Conservation (phyloP, 2,329 filamentous ascomycete species). For the Fusarium lyarnte region DNA sequence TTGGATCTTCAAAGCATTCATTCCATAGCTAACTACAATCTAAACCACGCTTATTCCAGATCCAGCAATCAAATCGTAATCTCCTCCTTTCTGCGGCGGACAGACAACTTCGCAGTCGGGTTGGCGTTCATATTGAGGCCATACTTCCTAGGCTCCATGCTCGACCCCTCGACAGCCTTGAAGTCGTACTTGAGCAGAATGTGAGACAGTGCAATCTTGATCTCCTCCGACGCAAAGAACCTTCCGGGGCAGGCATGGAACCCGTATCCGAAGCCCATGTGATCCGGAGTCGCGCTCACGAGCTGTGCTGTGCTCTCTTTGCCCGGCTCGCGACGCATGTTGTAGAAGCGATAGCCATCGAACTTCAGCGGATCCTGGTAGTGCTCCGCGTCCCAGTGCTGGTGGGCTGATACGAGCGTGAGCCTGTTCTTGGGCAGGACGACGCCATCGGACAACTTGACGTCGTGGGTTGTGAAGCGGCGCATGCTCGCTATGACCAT, state of each 20-base stretch:
- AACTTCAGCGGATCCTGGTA: neutral
- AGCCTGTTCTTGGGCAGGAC: neutral
- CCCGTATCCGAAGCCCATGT: neutral
- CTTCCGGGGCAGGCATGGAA: neutral
- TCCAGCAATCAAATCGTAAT: neutral
- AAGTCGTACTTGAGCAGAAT: neutral
- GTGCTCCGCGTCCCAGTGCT: neutral
- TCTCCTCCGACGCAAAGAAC: neutral
- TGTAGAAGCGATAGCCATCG: neutral
- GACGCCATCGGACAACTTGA: neutral
- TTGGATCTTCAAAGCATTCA: neutral
- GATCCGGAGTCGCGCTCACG: neutral
- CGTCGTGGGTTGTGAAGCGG: neutral
- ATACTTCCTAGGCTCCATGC: neutral
- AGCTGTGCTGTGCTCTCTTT: neutral
- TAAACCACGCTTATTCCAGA: rapidly evolving
- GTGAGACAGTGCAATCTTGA: neutral
- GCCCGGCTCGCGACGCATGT: neutral
- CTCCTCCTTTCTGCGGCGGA: neutral
- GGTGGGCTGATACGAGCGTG: neutral
- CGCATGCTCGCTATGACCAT: neutral
- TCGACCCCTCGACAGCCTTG: neutral
- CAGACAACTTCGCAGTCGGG: neutral
- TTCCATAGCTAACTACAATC: neutral
- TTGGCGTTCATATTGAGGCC: neutral